A percentile compares a stretch with the other conserved stretches of the same genome.
phyloP scores from a whole-genome alignment of 179 eudicot species.

The Sideroxylon spinosum region DNA sequence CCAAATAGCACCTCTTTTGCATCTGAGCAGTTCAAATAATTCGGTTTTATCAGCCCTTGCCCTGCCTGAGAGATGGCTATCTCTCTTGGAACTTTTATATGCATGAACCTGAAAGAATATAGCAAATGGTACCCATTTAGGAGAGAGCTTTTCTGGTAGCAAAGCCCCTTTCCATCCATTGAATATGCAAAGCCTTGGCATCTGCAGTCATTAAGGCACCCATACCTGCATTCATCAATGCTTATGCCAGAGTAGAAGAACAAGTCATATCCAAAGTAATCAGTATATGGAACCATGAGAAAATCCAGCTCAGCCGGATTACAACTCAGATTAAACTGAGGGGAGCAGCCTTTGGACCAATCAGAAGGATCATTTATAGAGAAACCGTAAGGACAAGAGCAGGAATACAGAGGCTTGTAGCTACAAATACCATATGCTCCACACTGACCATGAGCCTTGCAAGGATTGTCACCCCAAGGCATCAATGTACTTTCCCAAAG shows the following conservation, averaged over 20 bases:
- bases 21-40: conserved; percentile 2
- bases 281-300: not conserved
- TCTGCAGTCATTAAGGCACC: conserved; percentile 30
- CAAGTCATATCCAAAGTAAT: not conserved
- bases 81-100: conserved; percentile 5
- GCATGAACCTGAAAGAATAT: not conserved
- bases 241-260: not conserved
- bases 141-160: conserved; percentile 31
- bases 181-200: conserved; percentile 19
- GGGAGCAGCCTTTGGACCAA: conserved; percentile 1
- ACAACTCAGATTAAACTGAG: not conserved
- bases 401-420: not conserved
- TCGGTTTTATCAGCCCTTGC: not conserved
- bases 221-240: conserved; percentile 21
- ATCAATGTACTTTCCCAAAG: conserved; percentile 44
- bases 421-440: conserved; percentile 25
- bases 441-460: conserved; percentile 42
- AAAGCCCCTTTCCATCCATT: conserved; percentile 22
- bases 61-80: not conserved
- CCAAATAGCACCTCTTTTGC: not conserved
- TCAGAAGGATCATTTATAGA: not conserved
- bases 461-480: conserved; percentile 22
- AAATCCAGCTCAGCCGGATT: not conserved
- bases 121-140: conserved; percentile 34
- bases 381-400: conserved; percentile 3